These are phyloP conservation scores for Lipomyces kockii DNA, from an alignment of 805 yeast genomes.

Conservation along the genomic window DNA sequence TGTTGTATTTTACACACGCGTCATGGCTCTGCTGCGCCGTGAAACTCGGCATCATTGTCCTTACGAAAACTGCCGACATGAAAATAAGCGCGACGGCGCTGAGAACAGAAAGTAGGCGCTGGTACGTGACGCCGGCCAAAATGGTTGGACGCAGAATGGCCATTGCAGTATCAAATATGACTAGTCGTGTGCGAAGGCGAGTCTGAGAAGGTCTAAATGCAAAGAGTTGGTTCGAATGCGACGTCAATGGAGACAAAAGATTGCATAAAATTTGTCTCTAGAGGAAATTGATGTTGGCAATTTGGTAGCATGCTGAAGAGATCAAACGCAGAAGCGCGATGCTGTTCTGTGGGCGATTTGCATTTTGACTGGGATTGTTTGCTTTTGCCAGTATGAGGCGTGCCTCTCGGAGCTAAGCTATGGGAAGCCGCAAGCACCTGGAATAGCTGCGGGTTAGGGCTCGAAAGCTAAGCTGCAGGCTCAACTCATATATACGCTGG, in stretches of 20 bases:
- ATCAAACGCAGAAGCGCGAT: not conserved
- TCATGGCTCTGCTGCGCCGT: not conserved
- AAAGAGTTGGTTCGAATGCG: not conserved
- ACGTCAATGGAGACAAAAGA: too few relatives aligned
- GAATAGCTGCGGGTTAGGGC: not conserved
- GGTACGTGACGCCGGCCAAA: not conserved
- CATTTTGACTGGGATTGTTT: not conserved
- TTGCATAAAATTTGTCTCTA: too few relatives aligned
- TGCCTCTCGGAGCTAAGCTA: not conserved
- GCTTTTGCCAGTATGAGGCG: too few relatives aligned
- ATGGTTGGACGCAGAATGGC: not conserved
- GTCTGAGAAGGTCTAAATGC: not conserved
- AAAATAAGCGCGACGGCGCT: not conserved
- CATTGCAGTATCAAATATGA: not conserved
- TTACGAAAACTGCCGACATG: not conserved
- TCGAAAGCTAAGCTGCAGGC: not conserved
- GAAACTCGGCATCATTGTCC: not conserved
- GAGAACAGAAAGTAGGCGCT: not conserved
- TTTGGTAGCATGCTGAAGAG: not conserved
- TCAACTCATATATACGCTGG: too few relatives aligned
- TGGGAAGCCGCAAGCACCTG: not conserved
- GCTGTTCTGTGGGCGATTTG: not conserved
- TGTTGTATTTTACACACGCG: not conserved
- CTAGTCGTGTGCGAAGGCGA: not conserved
- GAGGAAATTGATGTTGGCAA: not conserved